phyloP scores from a whole-genome alignment of 2,329 filamentous ascomycete genomes.

The Alternaria metachromatica region DNA sequence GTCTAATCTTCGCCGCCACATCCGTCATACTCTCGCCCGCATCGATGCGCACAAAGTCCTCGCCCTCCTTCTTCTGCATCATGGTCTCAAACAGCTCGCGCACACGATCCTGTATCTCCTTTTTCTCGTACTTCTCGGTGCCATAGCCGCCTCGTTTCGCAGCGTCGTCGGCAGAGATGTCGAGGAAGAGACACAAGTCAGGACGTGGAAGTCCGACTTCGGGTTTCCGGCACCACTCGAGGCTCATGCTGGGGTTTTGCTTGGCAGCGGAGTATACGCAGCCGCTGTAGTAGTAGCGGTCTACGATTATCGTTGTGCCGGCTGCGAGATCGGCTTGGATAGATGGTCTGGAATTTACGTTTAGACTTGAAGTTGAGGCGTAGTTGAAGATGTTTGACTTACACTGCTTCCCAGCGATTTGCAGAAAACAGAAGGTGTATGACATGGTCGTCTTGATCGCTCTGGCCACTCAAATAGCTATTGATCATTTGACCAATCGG shows the following conservation, averaged over 20 bases:
- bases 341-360: background rate
- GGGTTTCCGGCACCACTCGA: conserved; percentile 82
- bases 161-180: conserved; percentile 76
- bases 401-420: conserved; percentile 80
- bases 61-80: conserved; percentile 55
- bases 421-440: conserved; percentile 91
- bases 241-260: conserved; percentile 69
- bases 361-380: background rate
- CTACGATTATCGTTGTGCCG: conserved; percentile 81
- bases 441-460: conserved; percentile 81
- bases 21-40: conserved; percentile 60
- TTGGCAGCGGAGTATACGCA: conserved; percentile 94
- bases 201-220: conserved; percentile 87
- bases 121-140: conserved; percentile 85
- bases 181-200: conserved; percentile 86
- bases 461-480: conserved; percentile 74
- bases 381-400: background rate
- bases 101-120: conserved; percentile 81
- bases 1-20: conserved; percentile 52
- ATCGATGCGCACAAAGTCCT: conserved; percentile 62
- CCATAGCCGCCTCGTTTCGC: conserved; percentile 84
- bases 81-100: conserved; percentile 72
- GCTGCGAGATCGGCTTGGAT: conserved; percentile 56
- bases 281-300: conserved; percentile 95
- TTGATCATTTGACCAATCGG: conserved; percentile 89